Base-by-base conservation (phyloP, 140 eudicot species). In the Erigeron philadelphicus region DNA sequence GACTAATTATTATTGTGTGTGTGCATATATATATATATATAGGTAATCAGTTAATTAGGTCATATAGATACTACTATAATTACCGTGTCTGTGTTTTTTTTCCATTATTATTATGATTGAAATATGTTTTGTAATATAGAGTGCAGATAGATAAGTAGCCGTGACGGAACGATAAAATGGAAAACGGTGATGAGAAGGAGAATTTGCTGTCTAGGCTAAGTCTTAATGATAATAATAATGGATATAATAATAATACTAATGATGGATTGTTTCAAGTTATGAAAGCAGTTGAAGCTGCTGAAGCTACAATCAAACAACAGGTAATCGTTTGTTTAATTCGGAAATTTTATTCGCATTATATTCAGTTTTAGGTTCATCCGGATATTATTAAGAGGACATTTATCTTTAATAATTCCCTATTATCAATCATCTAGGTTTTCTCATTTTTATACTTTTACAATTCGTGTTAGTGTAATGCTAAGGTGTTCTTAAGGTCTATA, bases 281-380 rank as follows among this genome's bases (percentile, higher is more conserved):
- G 86, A 92, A 88, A 80, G 98, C 96, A 19, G 92, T 92, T 17
- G 96, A 92, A 82, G 96, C 95, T 76, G 98, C 98, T 48, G 98
- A 92, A 68, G 89, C 92, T 52, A 92, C 95, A 18, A 92, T 92
- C 48, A 86, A 84, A 62, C 96, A 92, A 68, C 98, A 92, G 95
- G 98, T 88, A 6, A 1, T 58, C 45, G 25, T 44, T 60, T 38
- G 0, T 67, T 10, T 41, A 2, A 53, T 53, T 16, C 38, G 38
- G 38, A 31, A 2, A 2, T 31, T 31, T 31, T 5, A 31, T 31
- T 31, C 4, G 5, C 38, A 31, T 2, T 31, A 31, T 31, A 2
- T 31, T 31, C 38, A 31, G 0, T 31, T 1, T 31, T 31, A 31
- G 38, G 38, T 31, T 31, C 38, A 31, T 31, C 5, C 38, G 5